These are phyloP conservation scores for Eutrema salsugineum DNA, from an alignment of 441 rosid species.

Conservation along the genomic window DNA sequence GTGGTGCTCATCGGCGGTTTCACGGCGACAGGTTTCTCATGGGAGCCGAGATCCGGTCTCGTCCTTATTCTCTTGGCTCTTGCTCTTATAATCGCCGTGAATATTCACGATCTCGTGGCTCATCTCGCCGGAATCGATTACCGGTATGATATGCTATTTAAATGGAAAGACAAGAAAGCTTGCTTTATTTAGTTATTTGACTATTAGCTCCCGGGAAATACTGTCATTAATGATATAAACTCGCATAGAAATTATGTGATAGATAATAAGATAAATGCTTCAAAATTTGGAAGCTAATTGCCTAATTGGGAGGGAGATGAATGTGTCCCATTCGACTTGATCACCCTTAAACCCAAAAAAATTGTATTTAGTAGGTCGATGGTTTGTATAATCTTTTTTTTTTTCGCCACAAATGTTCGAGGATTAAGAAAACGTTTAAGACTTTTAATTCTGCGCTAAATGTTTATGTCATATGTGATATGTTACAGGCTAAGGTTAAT, in stretches of 20 bases:
- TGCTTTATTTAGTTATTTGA: neutral
- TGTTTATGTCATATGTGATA: no score
- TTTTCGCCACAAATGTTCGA: no score
- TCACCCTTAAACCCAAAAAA: no score
- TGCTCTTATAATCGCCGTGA: constrained; percentile 44
- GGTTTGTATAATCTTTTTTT: no score
- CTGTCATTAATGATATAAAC: neutral
- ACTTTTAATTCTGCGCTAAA: neutral
- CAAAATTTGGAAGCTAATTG: no score
- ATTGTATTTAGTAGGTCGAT: no score
- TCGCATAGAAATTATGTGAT: neutral
- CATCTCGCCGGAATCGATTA: constrained; percentile 75
- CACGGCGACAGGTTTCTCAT: constrained; percentile 53
- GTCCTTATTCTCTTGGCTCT: constrained; percentile 61
- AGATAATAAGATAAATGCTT: no score
- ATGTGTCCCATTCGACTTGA: no score
- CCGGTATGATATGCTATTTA: constrained; percentile 49
- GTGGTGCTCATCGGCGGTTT: constrained; percentile 57
- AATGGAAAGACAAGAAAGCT: neutral
- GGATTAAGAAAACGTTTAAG: neutral
- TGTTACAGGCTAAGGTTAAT: constrained; percentile 38
- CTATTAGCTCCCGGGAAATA: neutral
- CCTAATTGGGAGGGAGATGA: no score
- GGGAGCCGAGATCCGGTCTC: constrained; percentile 67
- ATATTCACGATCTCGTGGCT: constrained; percentile 70